Evolutionary conservation across 768 basidiomycete genomes (phyloP), one percentile per base, ranked within the genome.

Genomic region (Boletellus ananiceps): DNA sequence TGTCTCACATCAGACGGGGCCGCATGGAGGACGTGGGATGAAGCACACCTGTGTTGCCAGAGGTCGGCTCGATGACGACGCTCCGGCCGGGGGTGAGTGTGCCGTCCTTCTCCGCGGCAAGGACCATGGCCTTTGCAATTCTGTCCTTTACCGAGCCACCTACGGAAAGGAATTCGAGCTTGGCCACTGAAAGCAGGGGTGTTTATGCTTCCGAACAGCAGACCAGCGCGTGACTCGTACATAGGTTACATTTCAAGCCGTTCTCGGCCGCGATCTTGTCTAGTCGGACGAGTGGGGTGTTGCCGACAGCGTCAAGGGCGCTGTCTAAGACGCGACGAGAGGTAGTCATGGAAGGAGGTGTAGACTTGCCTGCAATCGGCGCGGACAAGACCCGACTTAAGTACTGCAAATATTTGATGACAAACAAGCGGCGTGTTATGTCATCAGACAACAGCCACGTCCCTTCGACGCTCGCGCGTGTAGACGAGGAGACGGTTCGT

Each of bases 121-220:
- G 86, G 2, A 98, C 82, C 95, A 99, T 99, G 11, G 91, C 83
- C 67, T 92, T 94, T 23, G 93, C 94, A 46, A 98, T 95, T 50
- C 94, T 76, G 65, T 98, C 95, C 72, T 99, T 99, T 51, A 97
- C 87, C 2, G 88, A 93, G 2, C 95, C 95, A 9, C 95, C 96
- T 2, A 83, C 85, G 16, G 89, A 93, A 62, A 89, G 79, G 65
- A 81, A 97, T 60, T 99, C 95, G 14, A 88, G 76, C 69, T 96
- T 97, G 7, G 78, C 94, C 62, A 95, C 89, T 94, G 29, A 8
- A n/a, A 4, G 31, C 29, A 15, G 14, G 27, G 42, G 12, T 16
- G 25, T 38, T 19, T 12, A 25, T 31, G 18, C 3, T 34, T 33
- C 15, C 19, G 35, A 38, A 40, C 15, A 12, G 14, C 7, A 27